These are phyloP conservation scores for Penicillium simplicissimum DNA, from an alignment of 495 filamentous ascomycete genomes.

Conservation along the genomic window DNA sequence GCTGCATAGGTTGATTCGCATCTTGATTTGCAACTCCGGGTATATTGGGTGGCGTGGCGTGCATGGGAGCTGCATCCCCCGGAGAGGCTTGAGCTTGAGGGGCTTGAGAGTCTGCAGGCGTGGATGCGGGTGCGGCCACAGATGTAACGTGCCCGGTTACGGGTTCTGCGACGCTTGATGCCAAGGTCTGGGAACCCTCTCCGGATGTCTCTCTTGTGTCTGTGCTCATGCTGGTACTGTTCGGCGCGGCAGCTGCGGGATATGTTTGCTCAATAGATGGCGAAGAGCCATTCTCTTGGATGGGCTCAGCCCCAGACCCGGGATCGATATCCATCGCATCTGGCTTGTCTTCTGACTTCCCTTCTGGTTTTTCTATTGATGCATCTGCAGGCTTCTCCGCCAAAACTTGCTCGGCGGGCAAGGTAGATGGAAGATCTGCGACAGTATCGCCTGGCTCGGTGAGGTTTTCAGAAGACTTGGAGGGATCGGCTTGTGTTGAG, in stretches of 20 bases:
- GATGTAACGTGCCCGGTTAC: conserved; percentile 10
- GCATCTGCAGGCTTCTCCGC: neutral
- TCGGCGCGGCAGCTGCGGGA: neutral
- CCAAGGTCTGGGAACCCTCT: conserved; percentile 10
- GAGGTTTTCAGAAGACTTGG: neutral
- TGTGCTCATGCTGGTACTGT: neutral
- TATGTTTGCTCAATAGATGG: conserved; percentile 3
- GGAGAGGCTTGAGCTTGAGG: conserved; percentile 7
- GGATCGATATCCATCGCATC: conserved; percentile 19
- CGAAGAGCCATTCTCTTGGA: conserved; percentile 2
- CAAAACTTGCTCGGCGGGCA: neutral
- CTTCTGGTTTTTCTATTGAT: neutral
- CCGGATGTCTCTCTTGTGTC: conserved; percentile 12
- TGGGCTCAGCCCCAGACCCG: conserved; percentile 5
- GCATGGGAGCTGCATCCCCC: conserved; percentile 15
- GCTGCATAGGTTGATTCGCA: conserved; percentile 2
- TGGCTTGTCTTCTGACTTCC: neutral
- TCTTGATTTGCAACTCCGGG: conserved; percentile 14
- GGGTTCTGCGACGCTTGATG: neutral
- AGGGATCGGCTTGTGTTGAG: neutral
- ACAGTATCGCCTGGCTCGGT: conserved; percentile 14
- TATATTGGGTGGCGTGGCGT: conserved; percentile 24
- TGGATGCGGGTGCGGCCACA: conserved; percentile 4
- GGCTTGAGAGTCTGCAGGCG: conserved; percentile 12
- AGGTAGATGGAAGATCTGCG: neutral